Evolutionary conservation across 257 asterid genomes (phyloP).

Genomic region (Jacaranda copaia): DNA sequence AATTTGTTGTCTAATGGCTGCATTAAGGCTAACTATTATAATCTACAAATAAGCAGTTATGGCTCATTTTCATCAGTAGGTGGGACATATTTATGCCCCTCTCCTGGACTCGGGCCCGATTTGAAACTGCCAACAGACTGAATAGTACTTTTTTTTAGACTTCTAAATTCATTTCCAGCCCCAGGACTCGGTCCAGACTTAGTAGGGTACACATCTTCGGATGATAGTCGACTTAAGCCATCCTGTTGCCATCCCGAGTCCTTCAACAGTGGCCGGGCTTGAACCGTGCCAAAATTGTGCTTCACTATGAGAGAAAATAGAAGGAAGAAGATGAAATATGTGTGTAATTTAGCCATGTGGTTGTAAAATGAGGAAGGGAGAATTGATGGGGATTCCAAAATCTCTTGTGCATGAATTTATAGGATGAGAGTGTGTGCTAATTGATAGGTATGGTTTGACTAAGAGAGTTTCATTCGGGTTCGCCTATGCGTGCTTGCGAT

Average conservation of each 20-base stretch:
- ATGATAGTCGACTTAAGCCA: background rate
- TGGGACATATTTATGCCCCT: slow-evolving; percentile 35
- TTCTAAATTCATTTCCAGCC: background rate
- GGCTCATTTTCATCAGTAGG: background rate
- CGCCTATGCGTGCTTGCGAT: background rate
- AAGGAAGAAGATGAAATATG: slow-evolving; percentile 28
- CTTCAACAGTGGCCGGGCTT: slow-evolving; percentile 27
- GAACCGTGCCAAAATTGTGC: slow-evolving; percentile 3
- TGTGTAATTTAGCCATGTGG: slow-evolving; percentile 33
- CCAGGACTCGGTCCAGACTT: slow-evolving; percentile 17
- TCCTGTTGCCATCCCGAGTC: background rate
- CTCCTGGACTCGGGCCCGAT: slow-evolving; percentile 62
- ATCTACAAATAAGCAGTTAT: background rate
- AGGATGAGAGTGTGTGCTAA: slow-evolving; percentile 20
- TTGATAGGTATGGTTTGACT: slow-evolving; percentile 38
- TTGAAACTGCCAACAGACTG: background rate
- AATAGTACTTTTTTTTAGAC: background rate
- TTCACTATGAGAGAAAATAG: slow-evolving; percentile 12
- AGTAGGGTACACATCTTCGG: background rate
- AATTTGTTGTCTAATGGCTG: background rate
- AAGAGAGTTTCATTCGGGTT: background rate
- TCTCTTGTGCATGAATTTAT: slow-evolving; percentile 42
- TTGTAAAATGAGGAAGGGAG: background rate
- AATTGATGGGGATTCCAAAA: slow-evolving; percentile 16
- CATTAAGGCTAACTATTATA: background rate